phyloP scores from a whole-genome alignment of 257 asterid genomes.

The Henckelia pumila region DNA sequence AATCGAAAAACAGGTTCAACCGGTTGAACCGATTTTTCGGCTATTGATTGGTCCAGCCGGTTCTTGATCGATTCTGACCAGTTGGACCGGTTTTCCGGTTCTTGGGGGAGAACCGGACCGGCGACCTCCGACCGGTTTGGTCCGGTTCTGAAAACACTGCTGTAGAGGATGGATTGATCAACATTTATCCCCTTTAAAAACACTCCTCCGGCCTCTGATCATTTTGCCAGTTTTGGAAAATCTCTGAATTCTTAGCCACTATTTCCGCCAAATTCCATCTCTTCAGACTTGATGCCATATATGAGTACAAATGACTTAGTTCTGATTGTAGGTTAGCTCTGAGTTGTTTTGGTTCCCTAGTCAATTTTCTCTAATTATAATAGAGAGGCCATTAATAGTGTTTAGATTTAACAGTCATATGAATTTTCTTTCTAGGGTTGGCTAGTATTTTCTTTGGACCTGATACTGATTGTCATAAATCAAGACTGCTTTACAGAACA shows the following conservation, averaged over 20 bases:
- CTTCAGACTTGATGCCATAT: conserved; percentile 1
- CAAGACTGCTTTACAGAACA: background rate
- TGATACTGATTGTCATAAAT: background rate
- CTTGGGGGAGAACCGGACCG: too few species aligned
- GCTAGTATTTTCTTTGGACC: conserved; percentile 3
- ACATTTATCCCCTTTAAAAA: background rate
- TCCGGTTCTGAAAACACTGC: too few species aligned
- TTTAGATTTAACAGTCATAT: too few species aligned
- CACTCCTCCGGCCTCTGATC: background rate
- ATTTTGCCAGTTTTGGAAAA: background rate
- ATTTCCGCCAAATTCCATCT: background rate
- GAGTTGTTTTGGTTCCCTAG: background rate
- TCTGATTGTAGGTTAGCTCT: background rate
- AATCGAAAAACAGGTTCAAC: too few species aligned
- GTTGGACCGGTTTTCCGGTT: too few species aligned
- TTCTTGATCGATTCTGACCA: too few species aligned
- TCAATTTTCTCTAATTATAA: conserved; percentile 1
- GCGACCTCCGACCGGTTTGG: too few species aligned
- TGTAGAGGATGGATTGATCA: background rate
- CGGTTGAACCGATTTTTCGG: too few species aligned
- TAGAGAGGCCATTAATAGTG: too few species aligned
- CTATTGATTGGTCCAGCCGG: too few species aligned
- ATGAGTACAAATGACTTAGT: background rate
- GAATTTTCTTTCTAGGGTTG: background rate
- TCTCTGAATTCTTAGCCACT: background rate